Percentiles rank a stretch among this genome's conserved stretches.
phyloP scores from a whole-genome alignment of 441 rosid species.

The Metrosideros polymorpha region DNA sequence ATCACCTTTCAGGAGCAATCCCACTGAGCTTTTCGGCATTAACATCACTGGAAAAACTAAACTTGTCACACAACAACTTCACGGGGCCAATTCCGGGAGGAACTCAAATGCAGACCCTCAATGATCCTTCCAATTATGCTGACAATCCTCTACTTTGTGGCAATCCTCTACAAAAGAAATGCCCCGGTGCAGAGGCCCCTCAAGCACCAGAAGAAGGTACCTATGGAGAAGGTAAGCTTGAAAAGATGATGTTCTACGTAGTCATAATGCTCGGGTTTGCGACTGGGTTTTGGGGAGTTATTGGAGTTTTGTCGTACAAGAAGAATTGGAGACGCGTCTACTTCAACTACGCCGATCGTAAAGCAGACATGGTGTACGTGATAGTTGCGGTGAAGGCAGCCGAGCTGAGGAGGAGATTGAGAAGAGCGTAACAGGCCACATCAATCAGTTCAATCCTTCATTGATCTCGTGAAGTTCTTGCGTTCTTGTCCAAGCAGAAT shows the following conservation, averaged over 20 bases:
- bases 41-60: neutral
- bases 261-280: neutral
- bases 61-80: neutral
- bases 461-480: neutral
- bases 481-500: no score
- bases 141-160: slow-evolving; percentile 1
- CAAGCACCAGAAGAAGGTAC: neutral
- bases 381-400: neutral
- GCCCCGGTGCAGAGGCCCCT: neutral
- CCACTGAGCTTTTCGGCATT: neutral
- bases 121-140: neutral
- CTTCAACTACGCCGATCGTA: neutral
- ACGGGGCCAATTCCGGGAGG: neutral
- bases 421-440: neutral
- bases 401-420: neutral
- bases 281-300: neutral
- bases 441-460: neutral
- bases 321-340: neutral
- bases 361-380: neutral
- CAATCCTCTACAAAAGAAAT: neutral
- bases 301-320: neutral
- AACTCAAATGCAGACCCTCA: neutral
- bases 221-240: neutral
- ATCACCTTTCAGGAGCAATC: neutral
- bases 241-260: neutral